These are phyloP conservation scores for Orbilia blumenaviensis DNA, from an alignment of 2,329 filamentous ascomycete species.

Conservation along the genomic window DNA sequence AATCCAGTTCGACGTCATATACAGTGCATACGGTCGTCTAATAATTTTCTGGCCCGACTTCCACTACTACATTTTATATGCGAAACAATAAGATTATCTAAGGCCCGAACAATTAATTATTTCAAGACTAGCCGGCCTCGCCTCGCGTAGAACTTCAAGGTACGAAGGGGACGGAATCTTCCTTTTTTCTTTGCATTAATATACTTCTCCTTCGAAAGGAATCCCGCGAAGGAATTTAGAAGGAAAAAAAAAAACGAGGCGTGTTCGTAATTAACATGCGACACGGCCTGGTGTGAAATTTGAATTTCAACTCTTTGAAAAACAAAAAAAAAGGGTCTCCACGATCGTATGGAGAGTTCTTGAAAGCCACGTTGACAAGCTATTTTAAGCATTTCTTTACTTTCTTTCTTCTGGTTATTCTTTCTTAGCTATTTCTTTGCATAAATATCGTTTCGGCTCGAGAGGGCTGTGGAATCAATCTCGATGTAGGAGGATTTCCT, in stretches of 20 bases:
- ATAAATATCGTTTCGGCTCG: neutral
- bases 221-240: constrained; percentile 1
- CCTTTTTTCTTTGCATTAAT: neutral
- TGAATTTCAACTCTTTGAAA: too few species aligned
- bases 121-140: too few species aligned
- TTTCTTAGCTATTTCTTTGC: neutral
- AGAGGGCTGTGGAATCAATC: neutral
- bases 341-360: neutral
- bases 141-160: too few species aligned
- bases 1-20: too few species aligned
- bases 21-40: too few species aligned
- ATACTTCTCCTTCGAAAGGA: neutral
- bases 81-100: too few species aligned
- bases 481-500: neutral
- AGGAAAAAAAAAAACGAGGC: neutral
- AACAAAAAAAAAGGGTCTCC: too few species aligned
- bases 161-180: too few species aligned
- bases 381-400: constrained; percentile 6
- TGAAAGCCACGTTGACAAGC: constrained; percentile 10
- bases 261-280: constrained; percentile 1
- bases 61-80: too few species aligned
- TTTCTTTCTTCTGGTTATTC: neutral
- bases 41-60: too few species aligned
- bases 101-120: too few species aligned
- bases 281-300: constrained; percentile 10